A percentile compares a stretch with the other conserved stretches of the same genome.
Conservation (phyloP, 306 rosid genomes). For the Pterocarpus santalinus region DNA sequence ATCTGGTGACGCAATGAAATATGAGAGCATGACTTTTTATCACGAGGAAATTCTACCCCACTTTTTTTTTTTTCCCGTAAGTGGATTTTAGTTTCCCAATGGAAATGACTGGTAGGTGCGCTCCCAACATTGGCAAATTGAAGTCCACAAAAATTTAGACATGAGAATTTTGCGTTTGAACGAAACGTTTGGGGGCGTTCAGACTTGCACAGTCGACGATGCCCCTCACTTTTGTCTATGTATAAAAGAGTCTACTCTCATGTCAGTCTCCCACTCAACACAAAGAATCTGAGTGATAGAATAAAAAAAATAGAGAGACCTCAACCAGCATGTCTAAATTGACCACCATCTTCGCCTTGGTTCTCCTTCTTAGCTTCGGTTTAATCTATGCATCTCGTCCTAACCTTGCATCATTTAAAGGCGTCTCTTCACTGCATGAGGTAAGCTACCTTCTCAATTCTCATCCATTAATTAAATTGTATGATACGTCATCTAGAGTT, state of each 20-base stretch:
- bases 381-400: slow-evolving; percentile 57
- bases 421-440: slow-evolving; percentile 38
- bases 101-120: not conserved
- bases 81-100: not conserved
- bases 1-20: not conserved
- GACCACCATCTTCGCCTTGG: slow-evolving; percentile 49
- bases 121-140: not conserved
- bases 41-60: not conserved
- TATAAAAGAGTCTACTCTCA: slow-evolving; percentile 27
- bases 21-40: slow-evolving; percentile 7
- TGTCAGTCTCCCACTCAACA: slow-evolving; percentile 7
- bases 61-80: not conserved
- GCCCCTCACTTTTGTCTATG: slow-evolving; percentile 26
- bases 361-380: slow-evolving; percentile 61
- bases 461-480: too few relatives aligned
- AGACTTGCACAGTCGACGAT: not conserved
- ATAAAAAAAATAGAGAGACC: not conserved
- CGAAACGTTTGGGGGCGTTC: slow-evolving; percentile 25
- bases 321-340: slow-evolving; percentile 56
- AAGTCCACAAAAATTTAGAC: slow-evolving; percentile 42
- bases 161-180: slow-evolving; percentile 31
- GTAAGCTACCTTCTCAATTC: slow-evolving; percentile 39
- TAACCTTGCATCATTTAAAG: slow-evolving; percentile 6
- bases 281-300: slow-evolving; percentile 22
- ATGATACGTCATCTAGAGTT: too few relatives aligned